A percentile compares a stretch with the other conserved stretches of the same genome.
Evolutionary conservation across 331 rosid species (phyloP).

Genomic region (Malus hybrid): DNA sequence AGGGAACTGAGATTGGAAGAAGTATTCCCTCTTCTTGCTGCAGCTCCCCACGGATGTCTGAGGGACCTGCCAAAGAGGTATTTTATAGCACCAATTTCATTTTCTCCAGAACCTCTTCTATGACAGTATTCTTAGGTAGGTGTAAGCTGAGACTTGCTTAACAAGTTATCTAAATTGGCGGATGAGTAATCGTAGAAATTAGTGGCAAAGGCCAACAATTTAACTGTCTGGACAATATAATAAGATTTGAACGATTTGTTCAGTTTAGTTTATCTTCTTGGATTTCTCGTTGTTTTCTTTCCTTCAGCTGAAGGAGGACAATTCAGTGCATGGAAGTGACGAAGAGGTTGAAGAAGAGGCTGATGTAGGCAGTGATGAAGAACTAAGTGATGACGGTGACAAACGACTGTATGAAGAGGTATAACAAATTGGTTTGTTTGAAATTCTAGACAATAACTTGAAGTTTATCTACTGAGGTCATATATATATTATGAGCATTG

Average conservation of each 20-base stretch:
- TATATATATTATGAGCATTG: not conserved
- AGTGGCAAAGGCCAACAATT: not conserved
- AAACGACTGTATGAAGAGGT: conserved; percentile 67
- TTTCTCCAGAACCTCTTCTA: not conserved
- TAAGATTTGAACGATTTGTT: not conserved
- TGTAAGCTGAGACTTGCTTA: not conserved
- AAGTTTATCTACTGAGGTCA: not conserved
- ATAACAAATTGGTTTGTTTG: not conserved
- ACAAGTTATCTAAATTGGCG: not conserved
- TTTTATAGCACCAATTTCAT: not conserved
- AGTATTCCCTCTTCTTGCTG: conserved; percentile 78
- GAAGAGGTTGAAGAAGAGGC: conserved; percentile 84
- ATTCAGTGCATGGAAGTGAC: conserved; percentile 87
- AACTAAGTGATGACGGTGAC: conserved; percentile 57
- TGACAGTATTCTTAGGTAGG: not conserved
- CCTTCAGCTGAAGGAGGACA: conserved; percentile 71
- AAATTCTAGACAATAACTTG: not conserved
- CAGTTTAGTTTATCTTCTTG: not conserved
- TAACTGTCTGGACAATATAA: not conserved
- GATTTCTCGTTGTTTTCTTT: conserved; percentile 2
- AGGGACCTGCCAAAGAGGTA: conserved; percentile 86
- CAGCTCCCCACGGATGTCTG: conserved; percentile 90
- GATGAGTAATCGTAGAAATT: not conserved
- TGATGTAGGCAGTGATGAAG: conserved; percentile 84
- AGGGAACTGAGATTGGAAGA: conserved; percentile 75